phyloP scores from a whole-genome alignment of 2,329 filamentous ascomycete species.

The Biscogniauxia sp. region DNA sequence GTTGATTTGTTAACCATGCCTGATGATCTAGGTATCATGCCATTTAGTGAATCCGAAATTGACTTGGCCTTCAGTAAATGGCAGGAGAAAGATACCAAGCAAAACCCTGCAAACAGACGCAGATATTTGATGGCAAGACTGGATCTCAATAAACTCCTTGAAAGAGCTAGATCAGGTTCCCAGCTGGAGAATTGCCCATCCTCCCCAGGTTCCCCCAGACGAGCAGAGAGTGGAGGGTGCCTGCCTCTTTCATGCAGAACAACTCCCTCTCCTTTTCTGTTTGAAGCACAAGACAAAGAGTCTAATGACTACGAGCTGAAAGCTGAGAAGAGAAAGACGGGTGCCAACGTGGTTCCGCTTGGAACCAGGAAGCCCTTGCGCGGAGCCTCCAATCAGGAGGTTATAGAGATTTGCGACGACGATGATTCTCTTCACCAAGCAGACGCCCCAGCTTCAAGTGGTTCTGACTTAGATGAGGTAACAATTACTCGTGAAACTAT shows the following conservation, averaged over 20 bases:
- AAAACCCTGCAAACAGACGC: constrained; percentile 24
- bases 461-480: constrained; percentile 3
- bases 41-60: constrained; percentile 17
- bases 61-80: constrained; percentile 21
- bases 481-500: constrained; percentile 6
- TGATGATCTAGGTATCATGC: constrained; percentile 5
- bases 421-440: neutral
- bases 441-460: neutral
- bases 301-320: neutral
- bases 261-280: neutral
- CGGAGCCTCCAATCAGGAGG: constrained; percentile 2
- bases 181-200: neutral
- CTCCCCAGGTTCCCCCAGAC: neutral
- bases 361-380: constrained; percentile 4
- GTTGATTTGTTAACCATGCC: constrained; percentile 17
- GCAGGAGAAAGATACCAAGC: constrained; percentile 18
- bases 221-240: neutral
- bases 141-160: constrained; percentile 21
- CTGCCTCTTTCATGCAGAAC: constrained; percentile 4
- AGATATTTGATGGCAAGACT: constrained; percentile 26
- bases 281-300: constrained; percentile 2
- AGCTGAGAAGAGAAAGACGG: constrained; percentile 8
- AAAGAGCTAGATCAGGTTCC: neutral
- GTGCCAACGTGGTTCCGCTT: constrained; percentile 16
- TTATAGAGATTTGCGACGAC: constrained; percentile 3